Evolutionary conservation across 805 yeast species (phyloP).

Genomic region (Hanseniaspora clermontiae): DNA sequence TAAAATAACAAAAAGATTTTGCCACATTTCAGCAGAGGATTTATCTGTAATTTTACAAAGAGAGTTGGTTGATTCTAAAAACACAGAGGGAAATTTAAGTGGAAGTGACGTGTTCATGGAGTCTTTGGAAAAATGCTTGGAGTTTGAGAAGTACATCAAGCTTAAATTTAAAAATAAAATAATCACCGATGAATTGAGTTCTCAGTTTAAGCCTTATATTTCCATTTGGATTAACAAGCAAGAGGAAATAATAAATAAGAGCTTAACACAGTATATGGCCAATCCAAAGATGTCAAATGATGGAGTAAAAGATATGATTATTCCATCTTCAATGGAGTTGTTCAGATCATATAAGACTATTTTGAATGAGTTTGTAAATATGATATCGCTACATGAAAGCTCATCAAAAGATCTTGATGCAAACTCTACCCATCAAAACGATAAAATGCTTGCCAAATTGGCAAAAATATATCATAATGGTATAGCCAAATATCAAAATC

Average conservation of each 20-base stretch:
- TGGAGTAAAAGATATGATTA: constrained; percentile 48
- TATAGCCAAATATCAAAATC: constrained; percentile 45
- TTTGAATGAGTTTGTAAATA: constrained; percentile 37
- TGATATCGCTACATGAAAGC: constrained; percentile 38
- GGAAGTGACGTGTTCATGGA: constrained; percentile 34
- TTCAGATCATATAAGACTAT: constrained; percentile 66
- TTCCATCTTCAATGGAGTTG: constrained; percentile 78
- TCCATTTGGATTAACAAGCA: constrained; percentile 80
- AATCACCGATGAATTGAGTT: constrained; percentile 34
- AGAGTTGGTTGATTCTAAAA: constrained; percentile 27
- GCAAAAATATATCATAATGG: constrained; percentile 52
- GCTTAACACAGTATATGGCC: constrained; percentile 51
- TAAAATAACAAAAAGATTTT: constrained; percentile 48
- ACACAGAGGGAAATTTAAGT: constrained; percentile 13
- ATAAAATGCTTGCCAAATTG: constrained; percentile 30
- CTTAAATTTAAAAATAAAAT: constrained; percentile 41
- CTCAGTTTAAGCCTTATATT: constrained; percentile 73
- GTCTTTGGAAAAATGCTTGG: constrained; percentile 63
- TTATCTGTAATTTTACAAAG: constrained; percentile 41
- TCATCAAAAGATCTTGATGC: background rate
- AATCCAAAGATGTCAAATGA: constrained; percentile 38
- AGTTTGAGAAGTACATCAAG: constrained; percentile 66
- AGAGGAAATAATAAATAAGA: constrained; percentile 47
- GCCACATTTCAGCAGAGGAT: constrained; percentile 57
- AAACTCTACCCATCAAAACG: constrained; percentile 32